Percentiles rank a stretch among this genome's conserved stretches.
Conservation (phyloP, 108 stramenopile species). For the Conticribra guillardii region DNA sequence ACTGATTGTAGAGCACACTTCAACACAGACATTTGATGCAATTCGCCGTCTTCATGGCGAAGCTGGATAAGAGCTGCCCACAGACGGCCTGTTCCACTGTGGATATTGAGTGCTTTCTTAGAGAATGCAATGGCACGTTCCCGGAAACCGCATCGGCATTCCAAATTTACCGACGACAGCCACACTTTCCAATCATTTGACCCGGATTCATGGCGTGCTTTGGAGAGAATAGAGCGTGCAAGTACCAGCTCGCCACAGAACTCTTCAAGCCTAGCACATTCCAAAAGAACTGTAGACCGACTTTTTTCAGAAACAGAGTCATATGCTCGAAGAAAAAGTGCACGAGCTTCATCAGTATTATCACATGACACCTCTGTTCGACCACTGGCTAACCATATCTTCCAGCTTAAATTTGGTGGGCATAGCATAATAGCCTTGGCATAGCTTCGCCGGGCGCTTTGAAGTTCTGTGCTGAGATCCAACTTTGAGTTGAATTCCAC, state of each 20-base stretch:
- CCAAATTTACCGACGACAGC: slow-evolving; percentile 92
- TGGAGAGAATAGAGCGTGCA: slow-evolving; percentile 85
- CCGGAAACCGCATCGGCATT: slow-evolving; percentile 74
- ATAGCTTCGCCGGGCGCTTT: slow-evolving; percentile 62
- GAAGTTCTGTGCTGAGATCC: slow-evolving; percentile 33
- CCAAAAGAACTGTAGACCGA: slow-evolving; percentile 84
- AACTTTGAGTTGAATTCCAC: slow-evolving; percentile 44
- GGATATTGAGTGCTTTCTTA: slow-evolving; percentile 75
- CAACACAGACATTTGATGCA: slow-evolving; percentile 72
- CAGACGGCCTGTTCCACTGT: slow-evolving; percentile 94
- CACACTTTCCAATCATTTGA: slow-evolving; percentile 94
- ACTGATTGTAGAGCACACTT: slow-evolving; percentile 89
- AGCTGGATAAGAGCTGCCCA: slow-evolving; percentile 97
- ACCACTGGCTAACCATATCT: slow-evolving; percentile 95
- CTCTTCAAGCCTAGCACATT: slow-evolving; percentile 94
- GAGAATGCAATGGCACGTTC: slow-evolving; percentile 74
- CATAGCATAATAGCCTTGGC: slow-evolving; percentile 87
- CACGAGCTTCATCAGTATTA: slow-evolving; percentile 69
- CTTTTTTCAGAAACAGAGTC: slow-evolving; percentile 91
- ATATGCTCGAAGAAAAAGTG: slow-evolving; percentile 89
- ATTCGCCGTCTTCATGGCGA: slow-evolving; percentile 80
- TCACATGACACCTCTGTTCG: slow-evolving; percentile 94
- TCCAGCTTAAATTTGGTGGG: slow-evolving; percentile 93
- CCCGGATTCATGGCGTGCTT: slow-evolving; percentile 76
- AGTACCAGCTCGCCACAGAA: slow-evolving; percentile 83